These are phyloP conservation scores for Hypoxylon sp. DNA, from an alignment of 2,329 filamentous ascomycete species.

Conservation along the genomic window DNA sequence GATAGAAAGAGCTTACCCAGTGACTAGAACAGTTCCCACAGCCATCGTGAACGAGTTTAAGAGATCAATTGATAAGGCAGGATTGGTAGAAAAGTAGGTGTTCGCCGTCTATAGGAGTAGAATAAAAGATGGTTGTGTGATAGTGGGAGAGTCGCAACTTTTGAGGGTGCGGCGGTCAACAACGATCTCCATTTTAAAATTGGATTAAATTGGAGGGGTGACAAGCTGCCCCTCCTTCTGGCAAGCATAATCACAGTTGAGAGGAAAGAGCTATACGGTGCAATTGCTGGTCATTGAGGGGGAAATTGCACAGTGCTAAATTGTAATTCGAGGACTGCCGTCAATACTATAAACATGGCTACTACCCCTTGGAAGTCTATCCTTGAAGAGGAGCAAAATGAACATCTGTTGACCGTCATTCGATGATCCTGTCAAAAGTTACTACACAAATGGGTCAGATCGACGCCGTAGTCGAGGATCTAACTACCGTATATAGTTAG, in stretches of 20 bases:
- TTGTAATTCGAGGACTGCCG: neutral
- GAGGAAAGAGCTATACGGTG: neutral
- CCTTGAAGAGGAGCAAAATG: constrained; percentile 18
- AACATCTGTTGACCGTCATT: constrained; percentile 19
- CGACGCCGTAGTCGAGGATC: constrained; percentile 8
- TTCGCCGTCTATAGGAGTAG: constrained; percentile 9
- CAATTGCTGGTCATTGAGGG: neutral
- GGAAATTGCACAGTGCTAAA: constrained; percentile 22
- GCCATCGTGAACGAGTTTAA: constrained; percentile 69
- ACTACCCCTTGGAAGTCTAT: neutral
- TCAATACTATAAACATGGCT: constrained; percentile 1
- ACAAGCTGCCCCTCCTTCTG: constrained; percentile 37
- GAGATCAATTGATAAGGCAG: constrained; percentile 38
- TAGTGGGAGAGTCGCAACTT: constrained; percentile 33
- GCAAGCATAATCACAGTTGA: constrained; percentile 24
- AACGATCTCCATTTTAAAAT: constrained; percentile 42
- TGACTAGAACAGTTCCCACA: constrained; percentile 90
- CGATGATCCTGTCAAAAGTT: constrained; percentile 31
- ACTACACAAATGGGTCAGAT: constrained; percentile 34
- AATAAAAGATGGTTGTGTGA: constrained; percentile 11
- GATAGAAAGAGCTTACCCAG: constrained; percentile 76
- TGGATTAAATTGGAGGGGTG: constrained; percentile 45
- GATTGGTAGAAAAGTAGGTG: constrained; percentile 25
- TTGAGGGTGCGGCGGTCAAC: constrained; percentile 42
- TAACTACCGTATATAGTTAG: constrained; percentile 2